These are phyloP conservation scores for Camillea tinctor DNA, from an alignment of 2,329 filamentous ascomycete species.

Conservation along the genomic window DNA sequence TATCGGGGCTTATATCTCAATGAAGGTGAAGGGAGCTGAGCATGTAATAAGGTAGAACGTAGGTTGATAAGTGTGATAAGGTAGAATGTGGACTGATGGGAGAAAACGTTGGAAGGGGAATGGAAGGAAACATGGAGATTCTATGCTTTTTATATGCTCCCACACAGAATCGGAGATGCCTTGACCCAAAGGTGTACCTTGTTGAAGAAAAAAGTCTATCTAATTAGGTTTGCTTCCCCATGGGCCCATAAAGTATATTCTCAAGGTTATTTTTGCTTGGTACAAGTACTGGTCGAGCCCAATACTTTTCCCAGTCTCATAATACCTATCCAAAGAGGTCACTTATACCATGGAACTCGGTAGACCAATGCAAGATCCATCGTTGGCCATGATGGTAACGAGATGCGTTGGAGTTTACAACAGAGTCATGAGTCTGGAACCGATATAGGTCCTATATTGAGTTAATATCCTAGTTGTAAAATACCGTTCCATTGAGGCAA, in stretches of 20 bases:
- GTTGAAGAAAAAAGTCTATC: not conserved
- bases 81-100: no score
- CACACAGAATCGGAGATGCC: not conserved
- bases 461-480: not conserved
- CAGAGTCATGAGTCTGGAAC: not conserved
- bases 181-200: not conserved
- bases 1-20: no score
- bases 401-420: not conserved
- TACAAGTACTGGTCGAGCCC: no score
- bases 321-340: no score
- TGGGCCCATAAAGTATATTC: not conserved
- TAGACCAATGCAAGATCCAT: not conserved
- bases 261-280: not conserved
- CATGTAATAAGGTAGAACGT: no score
- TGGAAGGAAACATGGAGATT: not conserved
- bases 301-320: no score
- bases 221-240: not conserved
- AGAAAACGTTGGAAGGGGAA: no score
- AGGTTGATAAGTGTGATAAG: not conserved
- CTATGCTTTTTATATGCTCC: not conserved
- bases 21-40: no score
- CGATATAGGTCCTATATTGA: not conserved
- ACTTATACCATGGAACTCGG: no score
- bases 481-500: not conserved
- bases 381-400: not conserved